Conservation (phyloP, 139 green algal species). For the Coelastrella sp. region DNA sequence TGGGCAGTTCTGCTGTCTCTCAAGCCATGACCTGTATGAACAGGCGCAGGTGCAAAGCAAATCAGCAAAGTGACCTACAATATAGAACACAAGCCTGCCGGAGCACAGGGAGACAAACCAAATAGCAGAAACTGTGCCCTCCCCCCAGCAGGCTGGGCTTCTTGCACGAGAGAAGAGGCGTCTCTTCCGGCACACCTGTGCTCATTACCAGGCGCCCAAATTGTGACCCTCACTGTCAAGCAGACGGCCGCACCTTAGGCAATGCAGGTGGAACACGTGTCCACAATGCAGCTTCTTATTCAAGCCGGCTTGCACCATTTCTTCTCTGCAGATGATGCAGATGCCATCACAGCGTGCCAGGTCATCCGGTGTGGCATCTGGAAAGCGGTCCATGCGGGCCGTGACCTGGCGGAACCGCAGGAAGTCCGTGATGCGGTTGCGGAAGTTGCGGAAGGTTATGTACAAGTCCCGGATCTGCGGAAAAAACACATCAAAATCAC, state of each 20-base stretch:
- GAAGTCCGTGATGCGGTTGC: slow-evolving; percentile 91
- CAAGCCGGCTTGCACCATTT: slow-evolving; percentile 75
- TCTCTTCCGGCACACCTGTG: too few species aligned
- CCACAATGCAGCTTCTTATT: slow-evolving; percentile 96
- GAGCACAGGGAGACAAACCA: not conserved
- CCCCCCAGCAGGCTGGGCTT: too few species aligned
- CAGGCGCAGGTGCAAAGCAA: not conserved
- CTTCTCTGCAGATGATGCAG: slow-evolving; percentile 99
- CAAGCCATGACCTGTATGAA: slow-evolving; percentile 90
- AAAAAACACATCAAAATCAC: too few species aligned
- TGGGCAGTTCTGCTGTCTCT: slow-evolving; percentile 97
- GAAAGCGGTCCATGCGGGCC: slow-evolving; percentile 95
- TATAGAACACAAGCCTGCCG: not conserved
- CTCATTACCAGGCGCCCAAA: too few species aligned
- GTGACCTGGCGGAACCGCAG: slow-evolving; percentile 91
- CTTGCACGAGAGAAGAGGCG: too few species aligned
- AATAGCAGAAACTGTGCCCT: not conserved
- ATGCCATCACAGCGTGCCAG: slow-evolving; percentile 87
- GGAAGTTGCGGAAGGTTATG: slow-evolving; percentile 97
- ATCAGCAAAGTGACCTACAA: too few species aligned
- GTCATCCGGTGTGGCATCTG: slow-evolving; percentile 91
- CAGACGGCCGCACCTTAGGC: slow-evolving; percentile 77
- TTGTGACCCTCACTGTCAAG: too few species aligned
- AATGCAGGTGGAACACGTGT: slow-evolving; percentile 98
- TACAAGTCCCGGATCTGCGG: slow-evolving; percentile 94